Evolutionary conservation across 805 yeast species (phyloP).

Genomic region (Hemisphaericaspora nanyangensis): DNA sequence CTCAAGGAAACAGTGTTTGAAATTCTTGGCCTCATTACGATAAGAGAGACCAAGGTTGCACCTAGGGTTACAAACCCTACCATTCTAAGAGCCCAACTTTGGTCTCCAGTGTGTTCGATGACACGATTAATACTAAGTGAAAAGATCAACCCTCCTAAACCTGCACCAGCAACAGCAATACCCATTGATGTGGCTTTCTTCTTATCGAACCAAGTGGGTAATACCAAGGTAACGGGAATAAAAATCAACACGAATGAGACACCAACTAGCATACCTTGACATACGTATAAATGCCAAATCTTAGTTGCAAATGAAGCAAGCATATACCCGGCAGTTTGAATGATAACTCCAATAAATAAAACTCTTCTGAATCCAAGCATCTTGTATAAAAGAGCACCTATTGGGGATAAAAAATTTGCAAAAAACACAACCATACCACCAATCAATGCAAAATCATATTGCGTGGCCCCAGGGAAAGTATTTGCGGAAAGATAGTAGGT

Average conservation of each 20-base stretch:
- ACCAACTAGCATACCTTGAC: slow-evolving; percentile 52
- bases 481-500: slow-evolving; percentile 39
- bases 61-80: slow-evolving; percentile 31
- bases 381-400: slow-evolving; percentile 44
- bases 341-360: slow-evolving; percentile 42
- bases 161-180: slow-evolving; percentile 45
- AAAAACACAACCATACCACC: slow-evolving; percentile 49
- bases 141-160: slow-evolving; percentile 50
- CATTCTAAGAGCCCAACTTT: slow-evolving; percentile 42
- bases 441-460: slow-evolving; percentile 47
- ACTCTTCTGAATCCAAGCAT: slow-evolving; percentile 48
- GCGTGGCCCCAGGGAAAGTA: slow-evolving; percentile 39
- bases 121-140: slow-evolving; percentile 40
- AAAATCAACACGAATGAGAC: slow-evolving; percentile 43
- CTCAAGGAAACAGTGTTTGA: slow-evolving; percentile 20
- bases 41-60: slow-evolving; percentile 32
- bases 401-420: slow-evolving; percentile 56
- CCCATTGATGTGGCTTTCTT: slow-evolving; percentile 47
- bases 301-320: slow-evolving; percentile 49
- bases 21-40: slow-evolving; percentile 46
- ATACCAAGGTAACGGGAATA: slow-evolving; percentile 40
- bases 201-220: slow-evolving; percentile 48
- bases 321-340: slow-evolving; percentile 43
- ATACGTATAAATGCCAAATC: slow-evolving; percentile 49
- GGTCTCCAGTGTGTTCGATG: slow-evolving; percentile 38